phyloP scores from a whole-genome alignment of 352 stramenopile species.

The Phytophthora sp. region DNA sequence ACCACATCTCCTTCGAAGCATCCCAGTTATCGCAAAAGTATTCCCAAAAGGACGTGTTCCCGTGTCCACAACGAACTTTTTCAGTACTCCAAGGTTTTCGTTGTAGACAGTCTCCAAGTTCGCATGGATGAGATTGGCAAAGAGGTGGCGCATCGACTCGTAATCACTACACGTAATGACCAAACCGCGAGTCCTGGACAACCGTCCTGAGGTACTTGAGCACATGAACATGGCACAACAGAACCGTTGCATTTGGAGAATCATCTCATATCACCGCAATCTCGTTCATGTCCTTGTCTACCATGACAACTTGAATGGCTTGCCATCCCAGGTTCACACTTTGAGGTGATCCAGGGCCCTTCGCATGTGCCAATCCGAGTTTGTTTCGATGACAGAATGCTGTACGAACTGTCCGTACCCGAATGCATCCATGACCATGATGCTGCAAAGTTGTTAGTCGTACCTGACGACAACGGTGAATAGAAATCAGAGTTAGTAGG shows the following conservation, averaged over 20 bases:
- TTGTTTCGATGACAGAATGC: slow-evolving; percentile 2
- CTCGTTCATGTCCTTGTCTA: slow-evolving; percentile 8
- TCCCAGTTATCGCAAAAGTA: no score
- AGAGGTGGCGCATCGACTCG: neutral
- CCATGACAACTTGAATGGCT: neutral
- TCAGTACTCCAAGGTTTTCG: neutral
- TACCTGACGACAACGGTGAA: neutral
- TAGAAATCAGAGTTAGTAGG: neutral
- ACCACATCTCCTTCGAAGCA: no score
- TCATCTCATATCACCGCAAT: neutral
- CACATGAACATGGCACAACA: neutral
- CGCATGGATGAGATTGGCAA: neutral
- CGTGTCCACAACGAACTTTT: neutral
- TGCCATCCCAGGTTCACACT: neutral
- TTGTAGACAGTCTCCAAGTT: neutral
- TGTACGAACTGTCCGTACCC: neutral
- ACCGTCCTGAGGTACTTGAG: no score
- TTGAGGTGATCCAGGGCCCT: neutral
- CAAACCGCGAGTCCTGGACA: neutral
- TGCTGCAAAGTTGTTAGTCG: slow-evolving; percentile 9
- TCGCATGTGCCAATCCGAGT: neutral
- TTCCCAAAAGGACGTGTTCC: no score
- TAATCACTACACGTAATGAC: neutral
- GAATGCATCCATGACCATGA: slow-evolving; percentile 1
- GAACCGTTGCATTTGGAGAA: neutral